Evolutionary conservation across 805 yeast genomes (phyloP).

Genomic region (Wickerhamomyces strasburgensis): DNA sequence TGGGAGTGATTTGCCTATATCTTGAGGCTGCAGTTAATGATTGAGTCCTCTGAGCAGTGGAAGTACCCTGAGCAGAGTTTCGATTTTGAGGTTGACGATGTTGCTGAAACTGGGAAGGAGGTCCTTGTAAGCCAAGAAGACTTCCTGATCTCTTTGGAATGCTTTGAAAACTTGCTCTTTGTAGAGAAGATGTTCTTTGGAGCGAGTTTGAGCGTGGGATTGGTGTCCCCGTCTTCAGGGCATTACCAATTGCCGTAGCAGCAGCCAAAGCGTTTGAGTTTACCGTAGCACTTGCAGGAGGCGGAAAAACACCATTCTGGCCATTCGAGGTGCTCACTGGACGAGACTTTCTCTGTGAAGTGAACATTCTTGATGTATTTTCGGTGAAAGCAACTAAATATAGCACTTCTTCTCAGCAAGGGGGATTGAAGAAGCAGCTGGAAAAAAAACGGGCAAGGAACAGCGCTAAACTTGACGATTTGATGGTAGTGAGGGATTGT

Average conservation of each 20-base stretch:
- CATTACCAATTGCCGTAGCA: constrained; percentile 51
- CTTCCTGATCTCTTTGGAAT: constrained; percentile 18
- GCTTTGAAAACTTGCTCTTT: constrained; percentile 10
- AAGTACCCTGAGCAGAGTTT: neutral
- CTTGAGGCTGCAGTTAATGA: constrained; percentile 12
- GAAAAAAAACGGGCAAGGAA: no score
- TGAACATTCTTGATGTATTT: constrained; percentile 10
- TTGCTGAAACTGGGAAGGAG: constrained; percentile 11
- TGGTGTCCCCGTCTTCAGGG: constrained; percentile 32
- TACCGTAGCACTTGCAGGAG: constrained; percentile 22
- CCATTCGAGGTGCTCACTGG: no score
- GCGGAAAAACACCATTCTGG: constrained; percentile 3
- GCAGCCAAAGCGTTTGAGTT: constrained; percentile 58
- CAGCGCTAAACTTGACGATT: no score
- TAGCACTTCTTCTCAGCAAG: no score
- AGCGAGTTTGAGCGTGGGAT: constrained; percentile 27
- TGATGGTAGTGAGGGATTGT: no score
- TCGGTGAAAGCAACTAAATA: no score
- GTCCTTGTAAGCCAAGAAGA: constrained; percentile 21
- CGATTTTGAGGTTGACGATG: constrained; percentile 8
- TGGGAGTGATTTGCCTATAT: constrained; percentile 1
- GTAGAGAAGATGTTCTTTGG: constrained; percentile 21
- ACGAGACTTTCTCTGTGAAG: constrained; percentile 11
- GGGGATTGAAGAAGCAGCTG: no score
- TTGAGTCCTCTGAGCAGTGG: constrained; percentile 11